These are phyloP conservation scores for Botrytis hyacinthi DNA, from an alignment of 2,329 filamentous ascomycete species.

Conservation along the genomic window DNA sequence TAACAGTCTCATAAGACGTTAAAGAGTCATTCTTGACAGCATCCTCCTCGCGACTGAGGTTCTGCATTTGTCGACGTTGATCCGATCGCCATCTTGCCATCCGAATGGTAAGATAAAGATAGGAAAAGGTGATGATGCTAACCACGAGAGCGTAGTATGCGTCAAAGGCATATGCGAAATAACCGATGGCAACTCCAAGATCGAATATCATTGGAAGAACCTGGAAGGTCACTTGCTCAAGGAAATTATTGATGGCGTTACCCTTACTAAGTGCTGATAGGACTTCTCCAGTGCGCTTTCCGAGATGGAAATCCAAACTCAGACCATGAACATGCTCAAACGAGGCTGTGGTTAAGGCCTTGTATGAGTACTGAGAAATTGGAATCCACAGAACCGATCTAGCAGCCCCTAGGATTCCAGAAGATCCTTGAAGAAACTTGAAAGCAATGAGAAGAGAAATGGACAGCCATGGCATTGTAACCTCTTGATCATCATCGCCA, in stretches of 20 bases:
- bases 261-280: constrained; percentile 95
- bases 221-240: constrained; percentile 95
- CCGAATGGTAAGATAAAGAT: constrained; percentile 92
- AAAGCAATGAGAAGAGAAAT: constrained; percentile 76
- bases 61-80: constrained; percentile 89
- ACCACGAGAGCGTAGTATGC: constrained; percentile 88
- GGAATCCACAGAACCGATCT: constrained; percentile 91
- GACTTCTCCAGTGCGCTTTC: constrained; percentile 95
- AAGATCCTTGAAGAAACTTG: constrained; percentile 81
- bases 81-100: constrained; percentile 93
- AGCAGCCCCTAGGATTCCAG: constrained; percentile 79
- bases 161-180: constrained; percentile 77
- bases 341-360: constrained; percentile 86
- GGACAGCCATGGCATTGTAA: constrained; percentile 63
- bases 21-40: constrained; percentile 99
- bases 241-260: constrained; percentile 90
- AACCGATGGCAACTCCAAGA: constrained; percentile 78
- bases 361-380: constrained; percentile 94
- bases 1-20: constrained; percentile 95
- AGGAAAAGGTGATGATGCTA: constrained; percentile 88
- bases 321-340: constrained; percentile 97
- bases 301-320: constrained; percentile 93
- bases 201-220: constrained; percentile 94
- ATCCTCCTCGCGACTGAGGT: constrained; percentile 90
- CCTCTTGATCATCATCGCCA: constrained; percentile 47